Conservation (phyloP, 2,329 filamentous ascomycete genomes). For the Helminthosporium solani region DNA sequence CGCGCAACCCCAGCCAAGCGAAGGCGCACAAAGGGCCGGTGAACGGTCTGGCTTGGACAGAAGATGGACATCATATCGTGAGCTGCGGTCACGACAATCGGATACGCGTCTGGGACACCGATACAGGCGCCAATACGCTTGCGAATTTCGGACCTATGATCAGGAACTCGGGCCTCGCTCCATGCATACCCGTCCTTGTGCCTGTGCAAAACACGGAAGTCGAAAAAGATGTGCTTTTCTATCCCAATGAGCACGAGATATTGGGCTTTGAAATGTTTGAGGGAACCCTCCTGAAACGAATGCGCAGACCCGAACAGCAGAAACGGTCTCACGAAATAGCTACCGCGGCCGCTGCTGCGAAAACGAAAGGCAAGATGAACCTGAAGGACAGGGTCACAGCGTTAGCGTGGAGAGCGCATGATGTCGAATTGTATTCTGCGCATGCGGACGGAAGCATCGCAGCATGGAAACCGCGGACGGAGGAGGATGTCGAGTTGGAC, state of each 20-base stretch:
- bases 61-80: slow-evolving; percentile 73
- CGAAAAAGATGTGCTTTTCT: slow-evolving; percentile 69
- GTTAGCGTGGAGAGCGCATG: slow-evolving; percentile 72
- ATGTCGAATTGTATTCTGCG: slow-evolving; percentile 75
- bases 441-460: slow-evolving; percentile 83
- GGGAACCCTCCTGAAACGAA: slow-evolving; percentile 68
- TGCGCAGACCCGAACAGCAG: slow-evolving; percentile 60
- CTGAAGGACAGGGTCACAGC: slow-evolving; percentile 61
- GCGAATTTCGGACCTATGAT: slow-evolving; percentile 83
- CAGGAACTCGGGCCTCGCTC: slow-evolving; percentile 60
- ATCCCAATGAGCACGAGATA: slow-evolving; percentile 74
- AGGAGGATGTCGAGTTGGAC: slow-evolving; percentile 47
- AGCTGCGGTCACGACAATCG: slow-evolving; percentile 80
- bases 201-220: slow-evolving; percentile 60
- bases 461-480: slow-evolving; percentile 69
- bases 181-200: slow-evolving; percentile 51
- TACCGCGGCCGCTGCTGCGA: background rate
- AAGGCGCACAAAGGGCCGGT: slow-evolving; percentile 77
- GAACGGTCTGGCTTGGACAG: slow-evolving; percentile 82
- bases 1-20: slow-evolving; percentile 37
- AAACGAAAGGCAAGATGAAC: slow-evolving; percentile 43
- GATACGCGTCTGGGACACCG: slow-evolving; percentile 83
- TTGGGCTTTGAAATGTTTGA: slow-evolving; percentile 77
- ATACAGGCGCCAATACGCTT: slow-evolving; percentile 79
- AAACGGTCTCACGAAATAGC: slow-evolving; percentile 12